These are phyloP conservation scores for Metschnikowia anglica DNA, from an alignment of 805 yeast genomes.

Conservation along the genomic window DNA sequence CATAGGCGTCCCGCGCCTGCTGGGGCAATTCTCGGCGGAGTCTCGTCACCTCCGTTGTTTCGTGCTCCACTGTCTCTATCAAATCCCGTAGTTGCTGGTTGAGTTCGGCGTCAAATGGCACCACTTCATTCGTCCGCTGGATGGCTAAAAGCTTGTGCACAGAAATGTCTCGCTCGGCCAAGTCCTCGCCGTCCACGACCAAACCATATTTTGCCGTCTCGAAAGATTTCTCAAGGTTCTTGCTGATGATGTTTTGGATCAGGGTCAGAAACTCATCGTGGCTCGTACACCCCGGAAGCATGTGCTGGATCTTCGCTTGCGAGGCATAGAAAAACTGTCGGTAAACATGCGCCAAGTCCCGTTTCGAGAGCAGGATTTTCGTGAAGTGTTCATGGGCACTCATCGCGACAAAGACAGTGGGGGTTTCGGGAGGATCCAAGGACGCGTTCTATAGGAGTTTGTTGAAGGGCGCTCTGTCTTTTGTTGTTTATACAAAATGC, in stretches of 20 bases:
- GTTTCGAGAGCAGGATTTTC: constrained; percentile 49
- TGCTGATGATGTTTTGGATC: constrained; percentile 44
- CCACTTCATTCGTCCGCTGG: constrained; percentile 45
- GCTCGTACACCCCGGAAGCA: constrained; percentile 43
- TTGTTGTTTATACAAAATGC: too few species aligned
- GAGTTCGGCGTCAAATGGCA: constrained; percentile 67
- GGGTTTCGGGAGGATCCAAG: not conserved
- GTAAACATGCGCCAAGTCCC: constrained; percentile 53
- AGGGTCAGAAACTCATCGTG: constrained; percentile 47
- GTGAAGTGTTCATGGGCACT: constrained; percentile 30
- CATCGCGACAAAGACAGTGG: constrained; percentile 13
- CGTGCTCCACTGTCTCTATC: constrained; percentile 60
- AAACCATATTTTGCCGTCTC: constrained; percentile 57
- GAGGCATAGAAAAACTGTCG: constrained; percentile 42
- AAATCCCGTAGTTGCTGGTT: constrained; percentile 57
- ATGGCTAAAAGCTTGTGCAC: constrained; percentile 28
- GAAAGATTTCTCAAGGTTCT: constrained; percentile 51
- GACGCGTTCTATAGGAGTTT: too few species aligned
- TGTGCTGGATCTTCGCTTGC: constrained; percentile 46
- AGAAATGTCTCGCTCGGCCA: constrained; percentile 24
- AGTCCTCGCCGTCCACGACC: constrained; percentile 55
- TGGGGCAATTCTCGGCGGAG: constrained; percentile 55
- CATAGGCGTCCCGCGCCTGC: constrained; percentile 37
- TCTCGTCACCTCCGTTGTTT: constrained; percentile 55
- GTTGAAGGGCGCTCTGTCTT: too few species aligned